Evolutionary conservation across 257 asterid genomes (phyloP).

Genomic region (Henckelia pumila): DNA sequence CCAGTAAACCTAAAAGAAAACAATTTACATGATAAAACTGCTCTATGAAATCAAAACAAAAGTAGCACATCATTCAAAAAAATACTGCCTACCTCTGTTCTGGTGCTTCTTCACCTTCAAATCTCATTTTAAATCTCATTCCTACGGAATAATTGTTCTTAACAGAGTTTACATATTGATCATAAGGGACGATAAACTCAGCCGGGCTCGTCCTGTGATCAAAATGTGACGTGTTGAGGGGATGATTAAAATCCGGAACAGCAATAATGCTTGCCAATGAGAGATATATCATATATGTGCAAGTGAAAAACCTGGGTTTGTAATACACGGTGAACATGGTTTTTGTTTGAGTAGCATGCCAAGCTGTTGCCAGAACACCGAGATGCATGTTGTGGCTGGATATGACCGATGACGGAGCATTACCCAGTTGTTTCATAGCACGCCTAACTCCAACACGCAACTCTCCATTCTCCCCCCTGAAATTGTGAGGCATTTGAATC

Average conservation of each 20-base stretch:
- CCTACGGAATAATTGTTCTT: conserved; percentile 79
- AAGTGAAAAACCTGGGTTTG: conserved; percentile 73
- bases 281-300: neutral
- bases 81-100: conserved; percentile 72
- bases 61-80: conserved; percentile 16
- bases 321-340: conserved; percentile 85
- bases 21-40: conserved; percentile 6
- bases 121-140: conserved; percentile 95
- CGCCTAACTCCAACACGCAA: conserved; percentile 98
- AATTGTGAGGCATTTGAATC: conserved; percentile 20
- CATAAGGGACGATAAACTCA: conserved; percentile 81
- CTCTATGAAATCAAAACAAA: conserved; percentile 12
- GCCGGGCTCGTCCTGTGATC: conserved; percentile 82
- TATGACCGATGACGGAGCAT: conserved; percentile 95
- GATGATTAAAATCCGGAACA: conserved; percentile 10
- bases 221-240: conserved; percentile 2
- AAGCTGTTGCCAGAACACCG: conserved; percentile 97
- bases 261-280: neutral
- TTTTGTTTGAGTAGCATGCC: conserved; percentile 91
- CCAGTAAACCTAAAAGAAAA: conserved; percentile 68
- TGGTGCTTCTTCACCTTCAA: conserved; percentile 99
- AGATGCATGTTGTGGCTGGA: conserved; percentile 99
- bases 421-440: conserved; percentile 90
- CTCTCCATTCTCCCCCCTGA: conserved; percentile 94
- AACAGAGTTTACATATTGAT: conserved; percentile 72